phyloP scores from a whole-genome alignment of 345 rosid genomes.

The Erysimum cheiranthoides region DNA sequence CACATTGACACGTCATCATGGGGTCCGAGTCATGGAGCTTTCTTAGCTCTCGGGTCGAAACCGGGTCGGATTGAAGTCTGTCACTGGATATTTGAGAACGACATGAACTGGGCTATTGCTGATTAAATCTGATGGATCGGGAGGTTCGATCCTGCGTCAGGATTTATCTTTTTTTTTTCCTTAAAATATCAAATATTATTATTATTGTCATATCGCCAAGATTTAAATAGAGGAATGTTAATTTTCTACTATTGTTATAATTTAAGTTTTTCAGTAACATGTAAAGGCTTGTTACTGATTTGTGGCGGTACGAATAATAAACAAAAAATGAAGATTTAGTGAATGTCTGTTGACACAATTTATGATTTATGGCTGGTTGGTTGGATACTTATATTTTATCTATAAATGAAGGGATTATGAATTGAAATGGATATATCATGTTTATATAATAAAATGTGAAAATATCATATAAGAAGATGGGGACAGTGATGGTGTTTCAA shows the following conservation, averaged over 20 bases:
- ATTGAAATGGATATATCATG: slow-evolving; percentile 23
- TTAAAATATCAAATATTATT: background rate
- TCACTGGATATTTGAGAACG: slow-evolving; percentile 91
- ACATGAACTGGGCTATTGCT: slow-evolving; percentile 73
- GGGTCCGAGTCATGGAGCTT: slow-evolving; percentile 79
- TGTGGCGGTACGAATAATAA: slow-evolving; percentile 34
- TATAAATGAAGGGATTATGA: slow-evolving; percentile 3
- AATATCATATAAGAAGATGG: slow-evolving; percentile 27
- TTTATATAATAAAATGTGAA: slow-evolving; percentile 5
- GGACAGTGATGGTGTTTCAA: slow-evolving; percentile 39
- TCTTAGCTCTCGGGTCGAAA: slow-evolving; percentile 65
- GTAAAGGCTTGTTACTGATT: slow-evolving; percentile 46
- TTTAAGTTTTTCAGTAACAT: slow-evolving; percentile 30
- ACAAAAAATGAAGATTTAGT: background rate
- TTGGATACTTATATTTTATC: slow-evolving; percentile 3
- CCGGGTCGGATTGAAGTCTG: slow-evolving; percentile 84
- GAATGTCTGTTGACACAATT: slow-evolving; percentile 43
- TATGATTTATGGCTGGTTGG: slow-evolving; percentile 32
- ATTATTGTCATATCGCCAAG: slow-evolving; percentile 31
- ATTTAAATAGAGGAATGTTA: slow-evolving; percentile 38
- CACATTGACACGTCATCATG: slow-evolving; percentile 80
- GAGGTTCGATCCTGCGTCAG: slow-evolving; percentile 27
- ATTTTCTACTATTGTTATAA: slow-evolving; percentile 34
- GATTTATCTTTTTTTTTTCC: slow-evolving; percentile 9
- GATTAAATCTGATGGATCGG: slow-evolving; percentile 43